Evolutionary conservation across 345 rosid genomes (phyloP), one percentile per base, ranked within the genome.

Genomic region (Gossypium australe): DNA sequence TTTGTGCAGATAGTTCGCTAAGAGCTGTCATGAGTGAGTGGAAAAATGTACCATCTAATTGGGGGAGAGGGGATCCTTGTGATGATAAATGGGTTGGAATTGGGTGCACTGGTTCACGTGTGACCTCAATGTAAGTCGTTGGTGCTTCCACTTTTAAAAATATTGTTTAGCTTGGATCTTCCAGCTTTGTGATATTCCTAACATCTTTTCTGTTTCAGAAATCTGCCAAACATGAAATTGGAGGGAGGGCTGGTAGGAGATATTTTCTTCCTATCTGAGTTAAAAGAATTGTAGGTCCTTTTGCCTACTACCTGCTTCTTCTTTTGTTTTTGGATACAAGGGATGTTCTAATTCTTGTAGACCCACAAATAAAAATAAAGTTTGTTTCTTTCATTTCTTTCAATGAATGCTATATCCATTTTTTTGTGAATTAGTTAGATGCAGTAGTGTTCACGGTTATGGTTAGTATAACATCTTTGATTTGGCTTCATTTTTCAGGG

Each of bases 11-110:
- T 58, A 2, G 43, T 80, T 82, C 69, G 4, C 71, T 94, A 79
- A 71, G 24, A 2, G 75, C 85, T 64, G 66, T 94, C 43, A 82
- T 56, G 80, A 55, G 0, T 49, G 48, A 8, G n/a, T 89, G 94
- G 97, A 22, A 80, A 41, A 85, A 75, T 25, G 13, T 51, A 44
- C 98, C 97, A 29, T 80, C 91, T 43, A 72, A 38, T 68, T 94
- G 98, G 98, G 62, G 11, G 18, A 88, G 89, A 3, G 0, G 64
- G 22, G 97, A 94, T 79, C 98, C 98, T 78, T 94, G 98, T 78
- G 88, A 88, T 77, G 76, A 56, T 70, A 45, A 45, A 0, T 94
- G 98, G 98, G 90, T 77, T 0, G 98, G 98, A 65, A 86, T 92
- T 72, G 27, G 11, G 17, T 94, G 98, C 82, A 52, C 17, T 59